Evolutionary conservation across 169 alveolate genomes (phyloP).

Genomic region (Cryptosporidium ubiquitum): DNA sequence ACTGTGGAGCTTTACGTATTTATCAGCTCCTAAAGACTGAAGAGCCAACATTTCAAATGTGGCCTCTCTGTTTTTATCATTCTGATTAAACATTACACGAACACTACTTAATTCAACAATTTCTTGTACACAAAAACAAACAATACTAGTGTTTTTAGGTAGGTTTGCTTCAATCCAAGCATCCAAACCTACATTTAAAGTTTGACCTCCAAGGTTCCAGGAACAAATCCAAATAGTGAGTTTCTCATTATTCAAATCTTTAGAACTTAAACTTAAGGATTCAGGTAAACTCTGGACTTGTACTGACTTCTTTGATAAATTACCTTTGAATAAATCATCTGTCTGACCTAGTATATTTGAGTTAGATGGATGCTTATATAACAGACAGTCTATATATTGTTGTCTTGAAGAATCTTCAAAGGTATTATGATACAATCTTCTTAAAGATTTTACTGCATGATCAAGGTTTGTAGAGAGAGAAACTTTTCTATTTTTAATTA

Average conservation of each 20-base stretch:
- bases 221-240: constrained; percentile 76
- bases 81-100: constrained; percentile 55
- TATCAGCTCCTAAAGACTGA: constrained; percentile 55
- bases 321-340: background rate
- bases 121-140: constrained; percentile 66
- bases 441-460: constrained; percentile 86
- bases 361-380: constrained; percentile 79
- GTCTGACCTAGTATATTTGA: constrained; percentile 30
- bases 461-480: constrained; percentile 87
- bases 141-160: constrained; percentile 39
- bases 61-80: constrained; percentile 63
- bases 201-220: constrained; percentile 80
- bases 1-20: constrained; percentile 79
- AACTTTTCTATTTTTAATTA: constrained; percentile 89
- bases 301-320: background rate
- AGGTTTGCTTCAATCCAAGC: constrained; percentile 4
- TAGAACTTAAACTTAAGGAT: background rate
- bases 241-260: constrained; percentile 27
- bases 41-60: constrained; percentile 39
- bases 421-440: constrained; percentile 86
- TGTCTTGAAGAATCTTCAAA: constrained; percentile 88
- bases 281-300: background rate
- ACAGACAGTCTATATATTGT: constrained; percentile 86
- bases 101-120: constrained; percentile 58
- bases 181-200: background rate